Percentiles rank a stretch among this genome's conserved stretches.
These are phyloP conservation scores for Biscogniauxia marginata DNA, from an alignment of 2,329 filamentous ascomycete species.

Conservation along the genomic window DNA sequence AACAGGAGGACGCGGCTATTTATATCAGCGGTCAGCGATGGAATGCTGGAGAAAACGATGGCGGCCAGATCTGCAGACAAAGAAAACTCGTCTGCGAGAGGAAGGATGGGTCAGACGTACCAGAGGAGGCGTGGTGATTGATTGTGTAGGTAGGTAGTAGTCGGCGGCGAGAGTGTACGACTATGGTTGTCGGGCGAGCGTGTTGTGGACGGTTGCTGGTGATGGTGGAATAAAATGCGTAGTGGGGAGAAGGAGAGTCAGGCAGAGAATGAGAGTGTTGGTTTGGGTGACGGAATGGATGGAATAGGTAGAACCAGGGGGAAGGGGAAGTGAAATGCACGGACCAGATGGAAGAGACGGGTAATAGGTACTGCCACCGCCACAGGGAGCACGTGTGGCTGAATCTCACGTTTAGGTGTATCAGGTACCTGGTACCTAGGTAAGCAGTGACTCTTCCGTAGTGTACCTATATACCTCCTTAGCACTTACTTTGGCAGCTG, in stretches of 20 bases:
- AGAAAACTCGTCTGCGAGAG: too few relatives aligned
- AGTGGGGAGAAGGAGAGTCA: constrained; percentile 24
- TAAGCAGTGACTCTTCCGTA: too few relatives aligned
- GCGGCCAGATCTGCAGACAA: constrained; percentile 7
- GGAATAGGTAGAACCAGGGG: constrained; percentile 7
- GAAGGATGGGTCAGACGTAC: constrained; percentile 9
- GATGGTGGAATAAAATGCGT: constrained; percentile 12
- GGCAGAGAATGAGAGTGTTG: constrained; percentile 14
- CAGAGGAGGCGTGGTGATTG: constrained; percentile 7
- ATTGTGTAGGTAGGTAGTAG: not conserved
- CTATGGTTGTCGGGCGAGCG: constrained; percentile 4
- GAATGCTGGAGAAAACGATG: constrained; percentile 27
- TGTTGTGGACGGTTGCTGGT: not conserved
- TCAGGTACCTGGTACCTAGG: too few relatives aligned
- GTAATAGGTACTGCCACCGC: too few relatives aligned
- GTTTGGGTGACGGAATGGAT: constrained; percentile 25
- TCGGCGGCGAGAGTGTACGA: not conserved
- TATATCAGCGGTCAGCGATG: constrained; percentile 27
- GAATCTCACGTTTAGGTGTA: too few relatives aligned
- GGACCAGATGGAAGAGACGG: not conserved
- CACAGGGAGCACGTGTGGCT: too few relatives aligned
- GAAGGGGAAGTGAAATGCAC: not conserved
- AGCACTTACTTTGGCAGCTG: too few relatives aligned
- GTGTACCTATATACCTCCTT: too few relatives aligned
- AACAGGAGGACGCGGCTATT: constrained; percentile 21